These are phyloP conservation scores for Kalmanozyma brasiliensis DNA, from an alignment of 1,284 basidiomycete genomes.

Conservation along the genomic window DNA sequence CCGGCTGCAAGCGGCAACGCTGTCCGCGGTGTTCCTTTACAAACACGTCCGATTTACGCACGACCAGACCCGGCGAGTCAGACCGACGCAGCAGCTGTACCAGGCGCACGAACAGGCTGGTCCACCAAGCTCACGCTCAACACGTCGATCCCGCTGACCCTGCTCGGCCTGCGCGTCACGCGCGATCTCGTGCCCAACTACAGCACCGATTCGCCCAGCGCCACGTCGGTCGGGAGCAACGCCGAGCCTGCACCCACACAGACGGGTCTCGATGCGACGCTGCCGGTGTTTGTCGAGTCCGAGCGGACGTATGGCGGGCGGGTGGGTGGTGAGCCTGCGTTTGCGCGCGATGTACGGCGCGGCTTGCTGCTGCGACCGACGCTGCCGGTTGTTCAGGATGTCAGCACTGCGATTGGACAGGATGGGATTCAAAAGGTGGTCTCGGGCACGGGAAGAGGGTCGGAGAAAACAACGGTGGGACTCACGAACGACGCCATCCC, in stretches of 20 bases:
- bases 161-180: slow-evolving; percentile 31
- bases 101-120: slow-evolving; percentile 38
- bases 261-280: too few species aligned
- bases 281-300: slow-evolving; percentile 36
- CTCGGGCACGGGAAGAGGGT: background rate
- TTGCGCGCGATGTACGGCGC: slow-evolving; percentile 44
- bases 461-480: background rate
- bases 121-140: slow-evolving; percentile 27
- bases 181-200: slow-evolving; percentile 42
- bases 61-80: background rate
- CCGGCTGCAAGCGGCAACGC: slow-evolving; percentile 2
- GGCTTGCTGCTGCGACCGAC: slow-evolving; percentile 18
- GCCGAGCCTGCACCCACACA: slow-evolving; percentile 1
- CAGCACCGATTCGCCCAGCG: slow-evolving; percentile 19
- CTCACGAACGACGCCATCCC: slow-evolving; percentile 20
- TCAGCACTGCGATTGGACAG: background rate
- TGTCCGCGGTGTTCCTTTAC: slow-evolving; percentile 1
- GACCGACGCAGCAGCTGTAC: slow-evolving; percentile 1
- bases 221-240: slow-evolving; percentile 10
- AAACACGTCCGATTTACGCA: background rate
- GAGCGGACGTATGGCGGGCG: slow-evolving; percentile 46
- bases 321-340: slow-evolving; percentile 42
- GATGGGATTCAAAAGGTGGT: background rate
- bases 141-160: slow-evolving; percentile 27
- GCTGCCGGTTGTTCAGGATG: background rate